Base-by-base conservation (phyloP, 1,284 basidiomycete genomes). In the Apiotrichum sp. region DNA sequence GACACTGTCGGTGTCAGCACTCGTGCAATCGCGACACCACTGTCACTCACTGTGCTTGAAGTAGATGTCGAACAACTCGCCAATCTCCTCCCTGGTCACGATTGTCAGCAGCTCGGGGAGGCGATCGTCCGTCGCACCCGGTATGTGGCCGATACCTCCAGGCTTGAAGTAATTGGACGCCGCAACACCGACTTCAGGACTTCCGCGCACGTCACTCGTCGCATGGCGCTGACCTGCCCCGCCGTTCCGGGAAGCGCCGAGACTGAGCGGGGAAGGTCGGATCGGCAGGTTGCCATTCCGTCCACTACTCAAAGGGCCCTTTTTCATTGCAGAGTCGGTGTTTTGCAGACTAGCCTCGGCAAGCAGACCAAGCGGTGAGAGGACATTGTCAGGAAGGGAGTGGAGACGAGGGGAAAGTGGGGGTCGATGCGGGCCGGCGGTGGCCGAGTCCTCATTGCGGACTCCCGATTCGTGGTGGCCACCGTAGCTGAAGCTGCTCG, bases 81-180 rank as follows among this genome's bases (percentile, higher is more conserved):
- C 83, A 32, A 93, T 90, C 69, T 93, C 88, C 45, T 91, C 87
- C 0, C 86, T 87, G 55, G 80, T 80, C 2, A 89, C 85, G 64
- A 93, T 91, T 61, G 79, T 89, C 39, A 95, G 78, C 83, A 93
- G 92, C 69, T 93, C 91, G 0, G 91, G 91, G 63, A 70, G 42
- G 4, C 68, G 56, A 44, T 64, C 56, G 41, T 58, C 57, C 33
- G 53, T 47, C 3, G 6, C 40, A n/a, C 49, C 40, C 31, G 32
- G 50, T 8, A 50, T 34, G 14, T 16, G 11, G 9, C 40, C 40
- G 32, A 50, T 72, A 79, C 58, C 61, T 85, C 90, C 92, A 47
- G 95, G 93, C 70, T 89, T 93, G 80, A 98, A 98, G 76, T 96
- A 98, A 58, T 87, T 84, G 61, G 88, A 85, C 58, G 87, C 90